Evolutionary conservation across 78 protist genomes (phyloP), one percentile per base, ranked within the genome.

Genomic region (Tieghemostelium lacteum): DNA sequence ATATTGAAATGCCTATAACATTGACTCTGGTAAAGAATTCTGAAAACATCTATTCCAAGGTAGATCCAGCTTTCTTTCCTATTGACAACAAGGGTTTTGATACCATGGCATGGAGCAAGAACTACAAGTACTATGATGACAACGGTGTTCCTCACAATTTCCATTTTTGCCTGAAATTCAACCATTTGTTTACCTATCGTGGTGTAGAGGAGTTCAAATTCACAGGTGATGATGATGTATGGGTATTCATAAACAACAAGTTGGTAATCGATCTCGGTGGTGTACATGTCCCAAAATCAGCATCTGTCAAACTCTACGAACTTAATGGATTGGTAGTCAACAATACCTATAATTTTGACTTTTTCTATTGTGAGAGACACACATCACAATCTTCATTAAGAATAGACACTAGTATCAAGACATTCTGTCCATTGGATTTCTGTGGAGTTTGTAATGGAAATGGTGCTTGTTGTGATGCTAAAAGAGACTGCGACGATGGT

Each of bases 191-290:
- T n/a, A 26, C 28, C 7, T 74, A 40, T 63, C 4, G 31, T 17
- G 87, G 87, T 6, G 73, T 5, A 54, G 87, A 78, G 49, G 28
- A 28, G 16, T 78, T 78, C 55, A 63, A 19, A 10, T 78, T 78
- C n/a, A 17, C 45, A 22, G 87, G 87, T 78, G 87, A 78, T 69
- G 87, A 78, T 78, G 87, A 78, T 28, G 73, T 78, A n/a, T 78
- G 73, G 73, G 74, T 78, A 40, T 83, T 66, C 34, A 67, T 83
- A 17, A 72, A 83, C n/a, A 60, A 63, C 28, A 65, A 83, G 52
- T 67, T 83, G 31, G 89, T 83, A 2, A 55, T 83, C 16, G 89
- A 83, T 67, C 42, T 83, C 17, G 89, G 89, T 60, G 89, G 89
- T 62, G 17, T 83, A 45, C 89, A 83, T 33, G 14, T 22, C 17